Evolutionary conservation across 2,329 filamentous ascomycete species (phyloP), one percentile per base, ranked within the genome.

Genomic region (Phaeophleospora eucalypticola): DNA sequence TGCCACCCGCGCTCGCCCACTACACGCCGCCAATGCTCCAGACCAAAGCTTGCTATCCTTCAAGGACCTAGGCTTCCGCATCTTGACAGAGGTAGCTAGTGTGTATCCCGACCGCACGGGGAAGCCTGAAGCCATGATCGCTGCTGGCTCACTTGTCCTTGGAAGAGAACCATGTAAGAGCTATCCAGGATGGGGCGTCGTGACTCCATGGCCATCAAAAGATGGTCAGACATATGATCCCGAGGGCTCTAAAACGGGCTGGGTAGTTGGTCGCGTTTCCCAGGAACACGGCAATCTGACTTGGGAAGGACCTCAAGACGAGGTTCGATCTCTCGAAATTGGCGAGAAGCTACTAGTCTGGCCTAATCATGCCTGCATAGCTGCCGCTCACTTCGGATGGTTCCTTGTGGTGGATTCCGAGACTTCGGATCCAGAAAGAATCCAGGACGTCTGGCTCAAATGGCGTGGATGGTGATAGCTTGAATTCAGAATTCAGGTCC

Each of bases 281-380:
- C 87, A 91, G 68, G 87, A 93, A 68, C 87, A 91, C 67, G 86
- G 84, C 0, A 81, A 89, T 44, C 61, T 91, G 57, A 73, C 70
- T 1, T 89, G 84, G 80, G 68, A 72, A 33, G 74, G 73, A 0
- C 45, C 62, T 1, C 54, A 54, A 20, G 64, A 71, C 9, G 65
- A 71, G n/a, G 66, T 76, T 39, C 64, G 68, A 33, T 61, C 68
- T 38, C 61, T 88, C 47, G 53, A 65, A 2, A 71, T 87, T 24
- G 86, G 87, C 0, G 78, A 88, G 60, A 80, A 81, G 59, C 67
- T 90, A 19, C 73, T 81, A 47, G 70, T 91, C 6, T 90, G 84
- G 81, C 86, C 87, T 0, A 91, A 91, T 58, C 87, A 93, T 68
- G 81, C 86, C 29, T 93, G 87, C 63, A 84, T 91, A 56, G 79